Conservation (phyloP, 1,284 basidiomycete genomes). For the Cryptococcus amylolentus region DNA sequence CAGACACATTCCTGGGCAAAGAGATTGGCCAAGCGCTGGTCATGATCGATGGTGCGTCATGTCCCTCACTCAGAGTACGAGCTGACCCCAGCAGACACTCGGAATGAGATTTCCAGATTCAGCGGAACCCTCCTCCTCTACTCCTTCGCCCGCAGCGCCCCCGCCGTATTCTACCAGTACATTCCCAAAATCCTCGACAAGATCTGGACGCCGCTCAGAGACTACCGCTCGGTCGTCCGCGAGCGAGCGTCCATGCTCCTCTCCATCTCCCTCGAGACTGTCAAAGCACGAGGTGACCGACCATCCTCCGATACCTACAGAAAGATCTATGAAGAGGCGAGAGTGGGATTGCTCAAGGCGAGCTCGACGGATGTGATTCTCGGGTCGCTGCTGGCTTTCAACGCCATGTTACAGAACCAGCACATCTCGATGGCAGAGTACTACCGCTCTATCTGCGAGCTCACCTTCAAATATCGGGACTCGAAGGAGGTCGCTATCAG, state of each 20-base stretch:
- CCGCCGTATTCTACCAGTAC: conserved; percentile 78
- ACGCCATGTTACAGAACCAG: conserved; percentile 86
- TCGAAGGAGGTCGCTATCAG: conserved; percentile 82
- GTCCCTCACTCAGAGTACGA: background rate
- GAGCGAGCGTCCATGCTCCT: conserved; percentile 88
- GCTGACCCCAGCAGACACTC: conserved; percentile 27
- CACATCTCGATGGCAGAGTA: conserved; percentile 94
- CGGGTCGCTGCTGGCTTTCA: conserved; percentile 87
- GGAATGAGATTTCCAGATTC: conserved; percentile 48
- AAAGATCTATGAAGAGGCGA: conserved; percentile 84
- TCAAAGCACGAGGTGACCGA: conserved; percentile 56
- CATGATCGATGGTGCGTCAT: conserved; percentile 40
- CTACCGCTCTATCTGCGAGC: conserved; percentile 83
- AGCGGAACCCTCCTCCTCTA: conserved; percentile 68
- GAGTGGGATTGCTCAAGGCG: conserved; percentile 74
- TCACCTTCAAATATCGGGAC: conserved; percentile 83
- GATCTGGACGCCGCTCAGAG: conserved; percentile 81
- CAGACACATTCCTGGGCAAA: conserved; percentile 47
- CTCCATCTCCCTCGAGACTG: conserved; percentile 81
- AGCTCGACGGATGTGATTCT: conserved; percentile 77
- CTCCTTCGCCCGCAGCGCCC: conserved; percentile 81
- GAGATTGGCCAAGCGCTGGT: conserved; percentile 47
- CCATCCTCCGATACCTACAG: conserved; percentile 57
- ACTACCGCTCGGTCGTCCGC: conserved; percentile 70
- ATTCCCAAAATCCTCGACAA: conserved; percentile 84